These are phyloP conservation scores for Bathelium albidoporum DNA, from an alignment of 495 filamentous ascomycete species.

Conservation along the genomic window DNA sequence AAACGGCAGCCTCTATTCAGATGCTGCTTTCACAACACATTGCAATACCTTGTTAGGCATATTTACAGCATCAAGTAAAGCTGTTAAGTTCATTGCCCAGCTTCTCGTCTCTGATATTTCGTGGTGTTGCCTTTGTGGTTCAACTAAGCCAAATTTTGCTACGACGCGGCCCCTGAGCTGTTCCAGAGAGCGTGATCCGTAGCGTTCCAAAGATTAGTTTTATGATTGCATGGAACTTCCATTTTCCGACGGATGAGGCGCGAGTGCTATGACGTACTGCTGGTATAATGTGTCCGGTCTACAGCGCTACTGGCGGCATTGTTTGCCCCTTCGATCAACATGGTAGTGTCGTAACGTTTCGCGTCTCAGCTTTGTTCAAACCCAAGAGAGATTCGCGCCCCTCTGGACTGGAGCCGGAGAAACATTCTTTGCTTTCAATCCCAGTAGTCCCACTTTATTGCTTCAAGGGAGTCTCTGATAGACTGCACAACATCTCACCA, in stretches of 20 bases:
- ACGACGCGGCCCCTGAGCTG: too few relatives aligned
- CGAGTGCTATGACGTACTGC: slow-evolving; percentile 12
- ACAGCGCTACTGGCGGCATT: neutral
- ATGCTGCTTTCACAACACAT: too few relatives aligned
- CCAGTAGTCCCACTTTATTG: neutral
- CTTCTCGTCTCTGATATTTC: too few relatives aligned
- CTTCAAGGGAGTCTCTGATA: neutral
- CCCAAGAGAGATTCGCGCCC: neutral
- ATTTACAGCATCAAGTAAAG: too few relatives aligned
- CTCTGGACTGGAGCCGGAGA: neutral
- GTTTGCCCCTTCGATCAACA: neutral
- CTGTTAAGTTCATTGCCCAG: too few relatives aligned
- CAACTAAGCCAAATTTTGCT: too few relatives aligned
- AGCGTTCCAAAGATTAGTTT: too few relatives aligned
- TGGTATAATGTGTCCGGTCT: neutral
- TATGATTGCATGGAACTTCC: slow-evolving; percentile 17
- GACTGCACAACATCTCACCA: neutral
- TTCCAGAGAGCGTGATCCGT: too few relatives aligned
- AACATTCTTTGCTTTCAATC: neutral
- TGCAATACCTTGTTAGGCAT: too few relatives aligned
- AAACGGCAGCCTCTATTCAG: too few relatives aligned
- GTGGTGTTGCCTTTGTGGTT: too few relatives aligned
- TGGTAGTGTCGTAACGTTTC: neutral
- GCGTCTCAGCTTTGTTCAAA: neutral
- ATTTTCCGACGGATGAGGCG: slow-evolving; percentile 12